Percentiles rank a stretch among this genome's conserved stretches.
phyloP scores from a whole-genome alignment of 805 yeast species.

The Cyberlindnera subsufficiens region DNA sequence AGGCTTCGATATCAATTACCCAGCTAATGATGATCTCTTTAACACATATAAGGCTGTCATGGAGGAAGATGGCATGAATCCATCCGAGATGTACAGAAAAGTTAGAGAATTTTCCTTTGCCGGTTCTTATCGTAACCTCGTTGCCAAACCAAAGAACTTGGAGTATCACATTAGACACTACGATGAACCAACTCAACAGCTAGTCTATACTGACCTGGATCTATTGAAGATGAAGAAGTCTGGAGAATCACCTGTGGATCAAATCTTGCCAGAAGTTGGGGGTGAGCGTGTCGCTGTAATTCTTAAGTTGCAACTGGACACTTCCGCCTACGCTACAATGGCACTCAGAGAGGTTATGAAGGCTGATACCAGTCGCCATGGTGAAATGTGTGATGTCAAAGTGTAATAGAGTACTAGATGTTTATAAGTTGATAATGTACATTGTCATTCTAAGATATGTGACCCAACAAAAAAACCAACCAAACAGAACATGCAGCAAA shows the following conservation, averaged over 20 bases:
- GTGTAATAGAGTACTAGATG: constrained; percentile 1
- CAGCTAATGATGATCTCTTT: constrained; percentile 55
- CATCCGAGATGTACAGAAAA: constrained; percentile 75
- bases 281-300: constrained; percentile 60
- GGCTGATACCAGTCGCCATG: constrained; percentile 57
- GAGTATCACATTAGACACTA: constrained; percentile 62
- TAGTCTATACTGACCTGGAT: constrained; percentile 76
- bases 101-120: constrained; percentile 86
- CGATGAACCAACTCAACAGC: constrained; percentile 55
- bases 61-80: constrained; percentile 79
- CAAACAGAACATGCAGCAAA: neutral
- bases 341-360: constrained; percentile 88
- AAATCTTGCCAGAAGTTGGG: constrained; percentile 22
- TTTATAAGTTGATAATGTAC: neutral
- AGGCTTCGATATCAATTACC: constrained; percentile 88
- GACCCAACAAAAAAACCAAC: neutral
- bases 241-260: constrained; percentile 15
- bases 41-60: constrained; percentile 64
- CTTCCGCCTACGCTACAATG: constrained; percentile 96
- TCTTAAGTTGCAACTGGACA: constrained; percentile 69
- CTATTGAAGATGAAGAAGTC: constrained; percentile 34
- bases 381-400: constrained; percentile 40
- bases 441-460: neutral
- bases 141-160: constrained; percentile 59
- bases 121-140: constrained; percentile 77